phyloP scores from a whole-genome alignment of 805 yeast genomes.

The Tetrapisispora pingtungensis region DNA sequence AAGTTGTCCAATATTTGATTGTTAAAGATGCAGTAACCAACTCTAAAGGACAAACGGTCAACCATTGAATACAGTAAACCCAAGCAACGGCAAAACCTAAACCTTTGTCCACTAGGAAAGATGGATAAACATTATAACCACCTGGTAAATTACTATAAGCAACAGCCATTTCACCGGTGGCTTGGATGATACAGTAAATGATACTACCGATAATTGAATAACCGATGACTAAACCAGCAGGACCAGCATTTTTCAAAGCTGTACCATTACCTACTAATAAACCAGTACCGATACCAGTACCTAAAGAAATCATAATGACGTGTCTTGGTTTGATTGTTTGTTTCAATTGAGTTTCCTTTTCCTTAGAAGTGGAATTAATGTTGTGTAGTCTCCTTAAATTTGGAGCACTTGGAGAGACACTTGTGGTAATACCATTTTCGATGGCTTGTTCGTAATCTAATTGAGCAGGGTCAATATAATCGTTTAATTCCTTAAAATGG shows the following conservation, averaged over 20 bases:
- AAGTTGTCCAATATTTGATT: conserved; percentile 45
- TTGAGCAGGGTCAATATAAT: conserved; percentile 2
- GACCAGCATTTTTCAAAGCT: conserved; percentile 37
- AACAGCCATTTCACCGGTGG: conserved; percentile 61
- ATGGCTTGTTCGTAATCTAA: background rate
- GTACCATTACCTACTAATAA: conserved; percentile 49
- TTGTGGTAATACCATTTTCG: conserved; percentile 1
- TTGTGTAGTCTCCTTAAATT: background rate
- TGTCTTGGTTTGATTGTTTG: conserved; percentile 36
- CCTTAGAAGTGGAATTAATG: background rate
- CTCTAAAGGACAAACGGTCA: conserved; percentile 52
- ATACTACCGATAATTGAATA: conserved; percentile 47
- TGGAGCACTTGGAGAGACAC: conserved; percentile 1
- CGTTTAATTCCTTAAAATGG: background rate
- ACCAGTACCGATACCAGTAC: conserved; percentile 81
- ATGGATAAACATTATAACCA: conserved; percentile 52
- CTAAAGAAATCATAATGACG: conserved; percentile 67
- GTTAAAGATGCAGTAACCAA: conserved; percentile 57
- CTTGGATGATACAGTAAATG: conserved; percentile 49
- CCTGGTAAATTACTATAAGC: conserved; percentile 49
- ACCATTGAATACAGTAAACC: conserved; percentile 57
- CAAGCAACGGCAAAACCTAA: conserved; percentile 52
- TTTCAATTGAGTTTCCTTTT: conserved; percentile 17
- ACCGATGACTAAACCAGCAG: conserved; percentile 43
- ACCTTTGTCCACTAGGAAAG: conserved; percentile 45